A percentile compares a stretch with the other conserved stretches of the same genome.
Conservation (phyloP, 768 basidiomycete genomes). For the Leccinum truebloodii region DNA sequence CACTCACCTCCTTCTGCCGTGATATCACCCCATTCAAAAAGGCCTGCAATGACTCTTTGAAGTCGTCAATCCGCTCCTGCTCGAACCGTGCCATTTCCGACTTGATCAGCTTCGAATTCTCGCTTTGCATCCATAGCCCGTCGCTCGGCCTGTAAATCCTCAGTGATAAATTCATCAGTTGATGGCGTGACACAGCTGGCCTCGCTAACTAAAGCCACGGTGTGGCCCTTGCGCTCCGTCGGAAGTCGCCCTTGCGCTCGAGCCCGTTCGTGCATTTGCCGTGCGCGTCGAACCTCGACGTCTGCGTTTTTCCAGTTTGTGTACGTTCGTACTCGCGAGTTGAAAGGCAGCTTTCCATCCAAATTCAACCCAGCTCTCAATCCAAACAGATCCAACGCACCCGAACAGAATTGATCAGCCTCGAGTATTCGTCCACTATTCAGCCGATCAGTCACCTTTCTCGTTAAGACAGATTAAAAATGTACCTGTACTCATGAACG, state of each 20-base stretch:
- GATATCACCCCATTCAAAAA: slow-evolving; percentile 88
- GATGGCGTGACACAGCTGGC: slow-evolving; percentile 39
- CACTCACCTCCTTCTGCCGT: slow-evolving; percentile 74
- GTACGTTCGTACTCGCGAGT: slow-evolving; percentile 81
- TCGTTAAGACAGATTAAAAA: background rate
- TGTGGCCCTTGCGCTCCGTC: slow-evolving; percentile 54
- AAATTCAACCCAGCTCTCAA: background rate
- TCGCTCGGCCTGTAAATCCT: slow-evolving; percentile 68
- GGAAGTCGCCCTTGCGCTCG: slow-evolving; percentile 57
- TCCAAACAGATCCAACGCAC: slow-evolving; percentile 43
- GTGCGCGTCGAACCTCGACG: slow-evolving; percentile 67
- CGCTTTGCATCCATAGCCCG: slow-evolving; percentile 78
- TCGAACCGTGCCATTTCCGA: slow-evolving; percentile 90
- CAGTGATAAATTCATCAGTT: background rate
- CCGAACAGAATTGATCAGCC: slow-evolving; percentile 84
- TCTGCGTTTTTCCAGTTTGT: slow-evolving; percentile 82
- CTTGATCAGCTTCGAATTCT: slow-evolving; percentile 91
- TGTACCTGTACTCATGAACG: slow-evolving; percentile 74
- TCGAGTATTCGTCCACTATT: slow-evolving; percentile 86
- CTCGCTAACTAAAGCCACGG: slow-evolving; percentile 81
- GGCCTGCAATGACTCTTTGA: slow-evolving; percentile 78
- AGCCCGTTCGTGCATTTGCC: slow-evolving; percentile 78
- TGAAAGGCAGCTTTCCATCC: slow-evolving; percentile 72
- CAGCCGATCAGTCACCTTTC: slow-evolving; percentile 10
- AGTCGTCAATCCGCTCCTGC: slow-evolving; percentile 90